Evolutionary conservation across 176 grass and related monocot species (phyloP), one percentile per base, ranked within the genome.

Genomic region (Luzula sylvatica): DNA sequence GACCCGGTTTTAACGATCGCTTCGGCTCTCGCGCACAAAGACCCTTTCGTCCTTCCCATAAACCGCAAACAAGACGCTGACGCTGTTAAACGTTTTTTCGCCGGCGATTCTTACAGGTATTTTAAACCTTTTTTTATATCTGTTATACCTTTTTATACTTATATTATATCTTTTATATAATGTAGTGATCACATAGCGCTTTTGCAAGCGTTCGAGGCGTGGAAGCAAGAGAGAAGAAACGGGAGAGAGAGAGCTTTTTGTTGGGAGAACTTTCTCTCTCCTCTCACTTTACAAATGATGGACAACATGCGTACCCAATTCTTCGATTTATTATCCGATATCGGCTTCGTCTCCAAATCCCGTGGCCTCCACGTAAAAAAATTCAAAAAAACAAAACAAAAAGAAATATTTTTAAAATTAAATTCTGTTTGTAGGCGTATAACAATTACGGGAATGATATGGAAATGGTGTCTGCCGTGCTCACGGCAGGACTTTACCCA

Each of bases 41-140:
- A 87, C 56, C 90, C 90, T 62, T 95, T 95, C 78, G 80, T 95
- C 13, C 74, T 88, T 44, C 90, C 90, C 62, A 88, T 95, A 64
- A 87, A 80, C 72, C 75, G 76, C 72, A 95, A 88, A 69, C 77
- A 95, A 76, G 83, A 95, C 76, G 83, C 80, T 68, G 80, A 95
- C 79, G 83, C 74, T 82, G 80, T 76, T 32, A 95, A 95, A 88
- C 72, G 84, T 72, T 86, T 70, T 45, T 95, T 95, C 70, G 90
- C 84, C 62, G 70, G 58, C 54, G 80, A 95, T 53, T 88, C 90
- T 16, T 95, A 63, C 84, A 95, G 90, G 90, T 81, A 55, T 46
- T 52, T 49, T 79, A 69, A 12, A 32, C 29, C 50, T 12, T 43
- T 11, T 71, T 24, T 67, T 45, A 43, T 66, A 22, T 73, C 20